Conservation (phyloP, 352 stramenopile genomes). For the Hyphochytrium catenoides region DNA sequence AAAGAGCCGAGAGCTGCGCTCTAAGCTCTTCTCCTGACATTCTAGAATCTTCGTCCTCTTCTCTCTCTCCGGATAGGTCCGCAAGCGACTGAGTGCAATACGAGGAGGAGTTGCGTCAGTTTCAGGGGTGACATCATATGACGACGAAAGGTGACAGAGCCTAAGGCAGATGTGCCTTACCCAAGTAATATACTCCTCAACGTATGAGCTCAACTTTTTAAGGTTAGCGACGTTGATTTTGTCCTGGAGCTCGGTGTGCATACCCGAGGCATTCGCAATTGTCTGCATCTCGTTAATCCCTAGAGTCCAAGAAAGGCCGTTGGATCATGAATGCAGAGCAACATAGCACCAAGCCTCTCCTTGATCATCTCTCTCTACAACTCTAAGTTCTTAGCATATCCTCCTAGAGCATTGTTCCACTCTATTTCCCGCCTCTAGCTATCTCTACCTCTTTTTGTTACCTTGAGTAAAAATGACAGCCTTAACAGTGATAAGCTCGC, state of each 20-base stretch:
- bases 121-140: too few relatives aligned
- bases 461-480: conserved; percentile 63
- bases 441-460: conserved; percentile 85
- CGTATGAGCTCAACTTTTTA: conserved; percentile 44
- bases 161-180: conserved; percentile 20
- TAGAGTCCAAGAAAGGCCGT: too few relatives aligned
- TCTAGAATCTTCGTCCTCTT: conserved; percentile 22
- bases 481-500: conserved; percentile 34
- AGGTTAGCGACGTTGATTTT: conserved; percentile 68
- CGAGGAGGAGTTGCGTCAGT: too few relatives aligned
- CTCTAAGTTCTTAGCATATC: too few relatives aligned
- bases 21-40: conserved; percentile 43
- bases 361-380: too few relatives aligned
- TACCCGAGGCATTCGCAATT: conserved; percentile 67
- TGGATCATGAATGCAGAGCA: too few relatives aligned
- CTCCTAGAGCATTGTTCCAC: conserved; percentile 51
- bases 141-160: too few relatives aligned
- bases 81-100: too few relatives aligned
- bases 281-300: conserved; percentile 87
- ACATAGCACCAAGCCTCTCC: too few relatives aligned
- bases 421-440: conserved; percentile 64
- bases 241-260: conserved; percentile 61
- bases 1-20: conserved; percentile 29
- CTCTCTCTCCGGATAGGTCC: too few relatives aligned
- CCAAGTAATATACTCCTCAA: conserved; percentile 44